These are phyloP conservation scores for Ceratocystis colombiana DNA, from an alignment of 2,329 filamentous ascomycete genomes.

Conservation along the genomic window DNA sequence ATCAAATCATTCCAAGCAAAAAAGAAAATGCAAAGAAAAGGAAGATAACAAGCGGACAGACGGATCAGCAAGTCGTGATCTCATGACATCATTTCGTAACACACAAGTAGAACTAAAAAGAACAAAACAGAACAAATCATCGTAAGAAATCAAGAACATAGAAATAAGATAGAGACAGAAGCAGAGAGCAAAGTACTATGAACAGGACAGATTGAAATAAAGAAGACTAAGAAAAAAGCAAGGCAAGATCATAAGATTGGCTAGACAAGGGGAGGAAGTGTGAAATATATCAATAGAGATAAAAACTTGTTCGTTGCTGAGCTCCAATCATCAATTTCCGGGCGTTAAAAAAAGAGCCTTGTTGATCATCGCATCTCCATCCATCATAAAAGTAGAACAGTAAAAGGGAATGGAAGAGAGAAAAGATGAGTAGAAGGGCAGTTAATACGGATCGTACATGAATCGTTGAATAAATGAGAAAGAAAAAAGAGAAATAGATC, in stretches of 20 bases:
- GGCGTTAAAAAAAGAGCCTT: background rate
- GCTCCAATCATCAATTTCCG: slow-evolving; percentile 11
- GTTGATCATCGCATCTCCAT: slow-evolving; percentile 9
- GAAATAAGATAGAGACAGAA: background rate
- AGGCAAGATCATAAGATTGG: background rate
- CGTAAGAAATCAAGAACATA: no score
- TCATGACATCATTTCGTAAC: slow-evolving; percentile 10
- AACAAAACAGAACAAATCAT: background rate
- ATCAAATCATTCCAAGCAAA: slow-evolving; percentile 1
- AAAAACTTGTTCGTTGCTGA: slow-evolving; percentile 5
- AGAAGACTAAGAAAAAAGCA: background rate
- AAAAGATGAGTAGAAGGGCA: background rate
- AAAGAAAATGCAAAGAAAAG: background rate
- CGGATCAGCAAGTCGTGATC: slow-evolving; percentile 1
- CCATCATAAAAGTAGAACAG: slow-evolving; percentile 9
- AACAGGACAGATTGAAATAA: background rate
- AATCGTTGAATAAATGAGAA: slow-evolving; percentile 27
- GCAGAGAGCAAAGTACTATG: slow-evolving; percentile 14
- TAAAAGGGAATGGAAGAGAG: background rate
- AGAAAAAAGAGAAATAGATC: slow-evolving; percentile 29
- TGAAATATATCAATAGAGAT: background rate
- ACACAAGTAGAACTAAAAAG: background rate
- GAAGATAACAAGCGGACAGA: no score
- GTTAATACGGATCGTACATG: slow-evolving; percentile 15
- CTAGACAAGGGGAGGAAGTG: background rate